Base-by-base conservation (phyloP, 176 grass and related monocot species). In the Musa acuminata region DNA sequence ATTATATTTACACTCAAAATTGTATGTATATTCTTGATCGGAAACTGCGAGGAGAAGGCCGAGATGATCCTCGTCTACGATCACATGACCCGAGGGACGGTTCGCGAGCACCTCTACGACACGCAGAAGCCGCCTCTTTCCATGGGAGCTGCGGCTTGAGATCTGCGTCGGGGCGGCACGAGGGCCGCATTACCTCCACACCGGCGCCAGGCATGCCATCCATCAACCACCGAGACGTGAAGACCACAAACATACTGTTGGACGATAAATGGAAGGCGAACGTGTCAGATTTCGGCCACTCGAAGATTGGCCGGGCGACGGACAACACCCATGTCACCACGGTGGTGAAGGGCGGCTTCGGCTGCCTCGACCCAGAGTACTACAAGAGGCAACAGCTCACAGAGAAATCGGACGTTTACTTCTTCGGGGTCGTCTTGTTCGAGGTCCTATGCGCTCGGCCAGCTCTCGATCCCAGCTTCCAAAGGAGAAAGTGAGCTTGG, bases 251-350 rank as follows among this genome's bases (percentile, higher is more conserved):
- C 80, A 96, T 96, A 64, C 85, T 96, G n/a, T 77, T 96, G 8
- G 89, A 96, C 35, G 89, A 96, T 48, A 96, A 96, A 75, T 96
- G 89, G 89, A 87, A 92, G 8, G 89, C 90, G n/a, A 96, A 96
- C 81, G 93, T 96, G 76, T 96, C 93, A 57, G 93, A 96, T 84
- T 96, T 96, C 43, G 93, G 93, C 58, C 83, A 92, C 64, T 96
- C 93, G 58, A 96, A 96, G 76, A 96, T 85, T 71, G 89, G 89
- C 22, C 89, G 85, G 48, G 80, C 90, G 8, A 83, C 92, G 76
- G 93, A 96, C 69, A 79, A 96, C 67, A 96, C 93, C 16, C 93
- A 96, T 83, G 93, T 96, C 75, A 96, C 89, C 83, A 96, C 93
- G 4, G 90, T 96, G 66, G 93, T 96, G 49, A 96, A 96, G 83